Conservation (phyloP, 2,329 filamentous ascomycete genomes). For the Colletotrichum acutatum region DNA sequence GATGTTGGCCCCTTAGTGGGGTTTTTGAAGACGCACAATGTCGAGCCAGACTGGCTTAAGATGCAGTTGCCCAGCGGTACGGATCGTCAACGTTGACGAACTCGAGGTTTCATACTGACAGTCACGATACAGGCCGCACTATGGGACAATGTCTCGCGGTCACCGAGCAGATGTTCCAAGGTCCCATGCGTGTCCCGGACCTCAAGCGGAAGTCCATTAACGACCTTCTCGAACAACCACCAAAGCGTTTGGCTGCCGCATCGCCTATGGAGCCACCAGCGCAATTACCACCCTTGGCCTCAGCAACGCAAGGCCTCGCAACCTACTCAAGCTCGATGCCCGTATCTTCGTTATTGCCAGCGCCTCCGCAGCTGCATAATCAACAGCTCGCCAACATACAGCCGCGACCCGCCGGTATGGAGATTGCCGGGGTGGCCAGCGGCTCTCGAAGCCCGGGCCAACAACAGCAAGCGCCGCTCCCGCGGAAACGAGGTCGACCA, state of each 20-base stretch:
- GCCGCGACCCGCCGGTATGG: constrained; percentile 28
- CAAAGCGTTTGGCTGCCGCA: constrained; percentile 45
- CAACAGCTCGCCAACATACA: constrained; percentile 37
- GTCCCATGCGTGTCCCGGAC: constrained; percentile 43
- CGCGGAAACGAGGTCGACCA: constrained; percentile 56
- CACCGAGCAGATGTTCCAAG: constrained; percentile 50
- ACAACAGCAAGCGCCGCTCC: constrained; percentile 18
- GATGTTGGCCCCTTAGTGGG: constrained; percentile 57
- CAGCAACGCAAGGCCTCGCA: constrained; percentile 7
- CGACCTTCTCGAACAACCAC: constrained; percentile 45
- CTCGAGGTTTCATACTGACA: constrained; percentile 13
- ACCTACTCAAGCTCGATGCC: constrained; percentile 22
- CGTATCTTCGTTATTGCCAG: constrained; percentile 12
- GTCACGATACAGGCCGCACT: constrained; percentile 52
- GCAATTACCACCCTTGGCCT: constrained; percentile 19
- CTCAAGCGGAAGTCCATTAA: constrained; percentile 50
- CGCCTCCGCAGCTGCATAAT: constrained; percentile 21
- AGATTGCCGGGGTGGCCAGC: background rate
- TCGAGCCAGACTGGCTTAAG: constrained; percentile 57
- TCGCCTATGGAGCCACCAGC: constrained; percentile 24
- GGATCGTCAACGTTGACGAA: constrained; percentile 9
- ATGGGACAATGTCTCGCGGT: constrained; percentile 58
- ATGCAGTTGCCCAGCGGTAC: constrained; percentile 61
- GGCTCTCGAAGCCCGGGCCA: constrained; percentile 10
- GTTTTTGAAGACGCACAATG: constrained; percentile 52